A percentile compares a stretch with the other conserved stretches of the same genome.
Conservation (phyloP, 1,284 basidiomycete species). For the Trichosporon coremiiforme region DNA sequence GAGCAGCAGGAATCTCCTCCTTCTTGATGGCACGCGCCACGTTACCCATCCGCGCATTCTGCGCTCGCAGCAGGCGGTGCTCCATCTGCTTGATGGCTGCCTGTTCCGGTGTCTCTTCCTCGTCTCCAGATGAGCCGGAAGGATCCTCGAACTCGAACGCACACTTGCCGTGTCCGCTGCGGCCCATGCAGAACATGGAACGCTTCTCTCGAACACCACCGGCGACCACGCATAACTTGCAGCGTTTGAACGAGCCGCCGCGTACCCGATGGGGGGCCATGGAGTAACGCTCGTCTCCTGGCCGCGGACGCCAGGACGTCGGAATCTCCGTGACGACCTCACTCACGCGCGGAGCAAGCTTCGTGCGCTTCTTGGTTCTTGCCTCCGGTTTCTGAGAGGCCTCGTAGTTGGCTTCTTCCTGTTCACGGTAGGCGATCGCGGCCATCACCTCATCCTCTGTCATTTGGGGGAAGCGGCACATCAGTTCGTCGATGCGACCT, state of each 20-base stretch:
- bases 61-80: conserved; percentile 9
- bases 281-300: conserved; percentile 5
- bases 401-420: background rate
- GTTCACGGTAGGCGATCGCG: background rate
- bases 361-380: background rate
- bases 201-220: conserved; percentile 4
- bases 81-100: conserved; percentile 17
- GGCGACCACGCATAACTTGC: conserved; percentile 12
- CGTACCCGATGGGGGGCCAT: background rate
- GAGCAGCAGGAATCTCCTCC: conserved; percentile 3
- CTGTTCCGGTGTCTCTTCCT: conserved; percentile 1
- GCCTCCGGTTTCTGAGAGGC: background rate
- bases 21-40: background rate
- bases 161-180: conserved; percentile 2
- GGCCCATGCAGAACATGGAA: conserved; percentile 12
- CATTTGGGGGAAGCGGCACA: conserved; percentile 9
- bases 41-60: background rate
- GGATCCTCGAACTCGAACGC: conserved; percentile 7
- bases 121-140: conserved; percentile 6
- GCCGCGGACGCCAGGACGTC: conserved; percentile 6
- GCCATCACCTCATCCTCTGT: background rate
- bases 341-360: background rate
- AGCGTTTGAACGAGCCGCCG: conserved; percentile 8
- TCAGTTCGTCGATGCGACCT: background rate
- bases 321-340: conserved; percentile 10